These are phyloP conservation scores for Phascolomyces articulosus DNA, from an alignment of 371 early-diverging fungal genomes.

Conservation along the genomic window DNA sequence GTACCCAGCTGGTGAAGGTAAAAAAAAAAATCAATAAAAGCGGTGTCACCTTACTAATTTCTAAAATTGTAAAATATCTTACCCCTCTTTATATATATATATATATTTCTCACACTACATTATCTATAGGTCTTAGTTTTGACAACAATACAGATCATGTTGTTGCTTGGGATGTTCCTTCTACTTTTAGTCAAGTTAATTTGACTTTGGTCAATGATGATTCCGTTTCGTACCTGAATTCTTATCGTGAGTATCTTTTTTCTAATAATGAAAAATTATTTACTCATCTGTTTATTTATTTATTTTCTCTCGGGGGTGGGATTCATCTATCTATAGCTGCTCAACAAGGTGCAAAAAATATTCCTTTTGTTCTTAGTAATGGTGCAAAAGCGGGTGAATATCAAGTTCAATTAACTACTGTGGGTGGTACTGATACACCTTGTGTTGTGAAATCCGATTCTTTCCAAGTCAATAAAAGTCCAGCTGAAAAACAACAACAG, in stretches of 20 bases:
- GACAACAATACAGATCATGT: constrained; percentile 36
- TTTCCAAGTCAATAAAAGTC: constrained; percentile 21
- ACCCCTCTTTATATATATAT: too few species aligned
- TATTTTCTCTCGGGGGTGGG: too few species aligned
- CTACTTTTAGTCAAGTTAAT: constrained; percentile 27
- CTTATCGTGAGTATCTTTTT: constrained; percentile 26
- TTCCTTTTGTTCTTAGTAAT: constrained; percentile 15
- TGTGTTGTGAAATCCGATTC: constrained; percentile 31
- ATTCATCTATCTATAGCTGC: too few species aligned
- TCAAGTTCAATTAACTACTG: constrained; percentile 27
- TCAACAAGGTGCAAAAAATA: constrained; percentile 11
- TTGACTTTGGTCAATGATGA: constrained; percentile 28
- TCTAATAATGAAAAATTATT: too few species aligned
- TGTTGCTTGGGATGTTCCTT: constrained; percentile 35
- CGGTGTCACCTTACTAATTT: not conserved
- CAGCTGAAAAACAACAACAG: not conserved
- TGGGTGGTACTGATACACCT: not conserved
- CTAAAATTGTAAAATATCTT: not conserved
- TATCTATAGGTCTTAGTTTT: constrained; percentile 8
- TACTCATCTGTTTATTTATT: too few species aligned
- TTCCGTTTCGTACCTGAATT: constrained; percentile 22
- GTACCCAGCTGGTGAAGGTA: constrained; percentile 25
- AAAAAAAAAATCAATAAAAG: constrained; percentile 16
- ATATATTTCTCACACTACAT: too few species aligned
- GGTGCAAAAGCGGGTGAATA: constrained; percentile 21